A percentile compares a stretch with the other conserved stretches of the same genome.
These are phyloP conservation scores for Gossypioides kirkii DNA, from an alignment of 345 rosid species.

Conservation along the genomic window DNA sequence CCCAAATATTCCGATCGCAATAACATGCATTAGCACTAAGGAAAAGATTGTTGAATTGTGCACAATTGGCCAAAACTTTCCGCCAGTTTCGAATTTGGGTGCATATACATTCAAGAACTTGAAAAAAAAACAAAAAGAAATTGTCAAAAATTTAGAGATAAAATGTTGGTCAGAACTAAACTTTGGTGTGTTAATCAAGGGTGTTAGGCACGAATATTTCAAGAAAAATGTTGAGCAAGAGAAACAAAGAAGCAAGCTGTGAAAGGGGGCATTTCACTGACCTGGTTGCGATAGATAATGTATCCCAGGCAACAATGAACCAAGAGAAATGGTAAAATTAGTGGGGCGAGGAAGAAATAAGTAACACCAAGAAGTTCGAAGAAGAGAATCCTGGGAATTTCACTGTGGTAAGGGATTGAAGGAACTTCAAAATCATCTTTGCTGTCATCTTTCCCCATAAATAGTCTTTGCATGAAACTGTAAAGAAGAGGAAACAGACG, in stretches of 20 bases:
- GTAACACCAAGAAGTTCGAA: constrained; percentile 83
- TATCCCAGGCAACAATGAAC: constrained; percentile 80
- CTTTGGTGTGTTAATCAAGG: background rate
- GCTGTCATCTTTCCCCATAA: constrained; percentile 29
- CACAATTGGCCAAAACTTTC: constrained; percentile 80
- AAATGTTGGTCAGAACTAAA: background rate
- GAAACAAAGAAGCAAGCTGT: background rate
- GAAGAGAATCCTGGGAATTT: constrained; percentile 63
- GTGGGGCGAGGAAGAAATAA: constrained; percentile 83
- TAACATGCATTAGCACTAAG: constrained; percentile 76
- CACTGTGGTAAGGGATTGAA: constrained; percentile 53
- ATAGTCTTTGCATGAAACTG: constrained; percentile 34
- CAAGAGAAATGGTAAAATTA: constrained; percentile 82
- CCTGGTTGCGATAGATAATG: constrained; percentile 91
- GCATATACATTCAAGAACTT: constrained; percentile 80
- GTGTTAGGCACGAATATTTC: background rate
- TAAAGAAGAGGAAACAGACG: constrained; percentile 57
- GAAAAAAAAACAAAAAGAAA: constrained; percentile 12
- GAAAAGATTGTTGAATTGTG: constrained; percentile 69
- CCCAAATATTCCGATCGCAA: constrained; percentile 81
- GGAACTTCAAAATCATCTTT: constrained; percentile 57
- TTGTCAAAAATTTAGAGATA: background rate
- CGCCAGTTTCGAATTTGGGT: constrained; percentile 69
- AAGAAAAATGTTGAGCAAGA: background rate
- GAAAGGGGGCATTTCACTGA: constrained; percentile 20